phyloP scores from a whole-genome alignment of 495 filamentous ascomycete genomes.

The Neurospora discreta region DNA sequence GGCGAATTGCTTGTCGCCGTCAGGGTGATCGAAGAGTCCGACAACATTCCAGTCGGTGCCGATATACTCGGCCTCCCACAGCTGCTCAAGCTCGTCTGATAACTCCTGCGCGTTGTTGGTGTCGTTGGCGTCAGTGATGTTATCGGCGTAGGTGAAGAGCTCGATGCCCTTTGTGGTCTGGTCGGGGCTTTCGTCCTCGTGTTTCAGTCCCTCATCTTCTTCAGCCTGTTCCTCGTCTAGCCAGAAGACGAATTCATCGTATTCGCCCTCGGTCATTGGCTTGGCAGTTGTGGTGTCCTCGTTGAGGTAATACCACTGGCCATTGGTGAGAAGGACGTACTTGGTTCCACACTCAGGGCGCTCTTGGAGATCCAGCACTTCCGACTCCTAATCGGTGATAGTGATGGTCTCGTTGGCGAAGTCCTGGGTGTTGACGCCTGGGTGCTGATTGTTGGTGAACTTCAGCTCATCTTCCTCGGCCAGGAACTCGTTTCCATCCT shows the following conservation, averaged over 20 bases:
- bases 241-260: not conserved
- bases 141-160: fast-evolving
- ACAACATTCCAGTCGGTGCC: not conserved
- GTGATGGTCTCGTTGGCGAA: not conserved
- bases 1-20: not conserved
- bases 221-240: not conserved
- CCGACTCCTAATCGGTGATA: not conserved
- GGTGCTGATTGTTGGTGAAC: too few species aligned
- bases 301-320: not conserved
- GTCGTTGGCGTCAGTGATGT: fast-evolving
- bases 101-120: not conserved
- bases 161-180: not conserved
- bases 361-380: not conserved
- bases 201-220: not conserved
- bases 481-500: not conserved
- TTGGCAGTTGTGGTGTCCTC: fast-evolving
- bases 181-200: not conserved
- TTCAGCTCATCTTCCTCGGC: not conserved
- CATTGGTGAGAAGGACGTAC: not conserved
- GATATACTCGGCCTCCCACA: not conserved
- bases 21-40: not conserved
- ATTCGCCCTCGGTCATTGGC: fast-evolving
- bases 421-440: too few species aligned
- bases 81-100: not conserved
- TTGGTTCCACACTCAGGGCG: not conserved